Evolutionary conservation across 306 rosid species (phyloP), one percentile per base, ranked within the genome.

Genomic region (Medicago ruthenica): DNA sequence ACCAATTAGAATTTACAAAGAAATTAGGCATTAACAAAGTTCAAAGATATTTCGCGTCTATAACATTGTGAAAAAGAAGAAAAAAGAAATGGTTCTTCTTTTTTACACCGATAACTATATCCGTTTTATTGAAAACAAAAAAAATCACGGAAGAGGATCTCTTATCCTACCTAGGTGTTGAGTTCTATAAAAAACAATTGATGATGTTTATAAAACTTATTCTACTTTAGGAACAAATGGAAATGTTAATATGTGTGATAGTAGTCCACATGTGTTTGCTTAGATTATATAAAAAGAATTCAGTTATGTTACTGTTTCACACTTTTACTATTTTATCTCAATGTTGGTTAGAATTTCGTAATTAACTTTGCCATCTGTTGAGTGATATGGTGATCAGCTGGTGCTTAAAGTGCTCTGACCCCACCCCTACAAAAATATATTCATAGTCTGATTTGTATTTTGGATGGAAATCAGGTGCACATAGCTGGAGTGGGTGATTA

Each of bases 401-500:
- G 50, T 66, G 16, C 71, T 62, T 63, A 57, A 79, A 57, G 14
- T 72, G 21, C n/a, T n/a, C 40, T 68, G 80, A 27, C 60, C 50
- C 17, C 45, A 17, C 54, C 3, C 55, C 3, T 5, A 1, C 13
- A 3, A 67, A n/a, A 7, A 6, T 3, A 54, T 71, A 45, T 68
- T 77, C 69, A 53, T 71, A 16, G 7, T 55, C 74, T 83, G 60
- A 83, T 62, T 42, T 72, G 55, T 70, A 37, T 79, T 82, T 64
- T 62, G 74, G 67, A 73, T 66, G 74, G 67, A 73, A 78, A 78
- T 80, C 89, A 95, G 98, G 92, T 92, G 72, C 98, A 95, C 81
- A 87, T 95, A 79, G 96, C 97, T 27, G 98, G 98, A 45, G 97
- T 90, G 65, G 98, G 97, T 67, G 98, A 95, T 89, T 90, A 81